Conservation (phyloP, 345 rosid genomes). For the Eucalyptus cladocalyx region DNA sequence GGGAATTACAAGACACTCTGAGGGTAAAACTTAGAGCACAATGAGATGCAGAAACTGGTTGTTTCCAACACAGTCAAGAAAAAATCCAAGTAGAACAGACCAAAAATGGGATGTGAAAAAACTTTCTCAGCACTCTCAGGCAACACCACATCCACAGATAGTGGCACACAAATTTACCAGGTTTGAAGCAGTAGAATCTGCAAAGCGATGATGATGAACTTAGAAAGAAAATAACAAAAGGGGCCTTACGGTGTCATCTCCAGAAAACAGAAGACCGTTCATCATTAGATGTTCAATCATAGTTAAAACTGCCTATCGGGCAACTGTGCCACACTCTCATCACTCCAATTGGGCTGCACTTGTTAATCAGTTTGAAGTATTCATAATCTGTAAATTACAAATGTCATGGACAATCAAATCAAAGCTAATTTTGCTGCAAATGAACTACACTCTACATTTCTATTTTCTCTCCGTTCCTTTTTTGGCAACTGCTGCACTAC, state of each 20-base stretch:
- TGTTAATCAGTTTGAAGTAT: not conserved
- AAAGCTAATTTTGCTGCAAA: not conserved
- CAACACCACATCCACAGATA: not conserved
- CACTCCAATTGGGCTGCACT: not conserved
- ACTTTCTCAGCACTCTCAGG: not conserved
- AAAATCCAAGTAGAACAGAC: not conserved
- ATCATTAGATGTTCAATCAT: not conserved
- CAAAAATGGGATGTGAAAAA: not conserved
- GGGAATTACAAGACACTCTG: not conserved
- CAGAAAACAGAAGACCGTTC: not conserved
- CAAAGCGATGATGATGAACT: not conserved
- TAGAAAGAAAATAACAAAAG: not conserved
- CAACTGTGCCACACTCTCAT: too few relatives aligned
- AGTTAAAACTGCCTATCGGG: not conserved
- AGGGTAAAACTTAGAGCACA: not conserved
- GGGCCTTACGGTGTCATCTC: not conserved
- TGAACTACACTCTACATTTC: not conserved
- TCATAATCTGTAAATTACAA: not conserved
- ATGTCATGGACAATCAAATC: not conserved
- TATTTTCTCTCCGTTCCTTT: not conserved
- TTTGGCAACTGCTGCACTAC: not conserved
- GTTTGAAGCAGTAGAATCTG: not conserved
- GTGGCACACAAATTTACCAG: not conserved
- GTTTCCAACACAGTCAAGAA: not conserved
- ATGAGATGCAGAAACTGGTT: not conserved